Base-by-base conservation (phyloP, 2,329 filamentous ascomycete species). In the Pseudogymnoascus sp. region DNA sequence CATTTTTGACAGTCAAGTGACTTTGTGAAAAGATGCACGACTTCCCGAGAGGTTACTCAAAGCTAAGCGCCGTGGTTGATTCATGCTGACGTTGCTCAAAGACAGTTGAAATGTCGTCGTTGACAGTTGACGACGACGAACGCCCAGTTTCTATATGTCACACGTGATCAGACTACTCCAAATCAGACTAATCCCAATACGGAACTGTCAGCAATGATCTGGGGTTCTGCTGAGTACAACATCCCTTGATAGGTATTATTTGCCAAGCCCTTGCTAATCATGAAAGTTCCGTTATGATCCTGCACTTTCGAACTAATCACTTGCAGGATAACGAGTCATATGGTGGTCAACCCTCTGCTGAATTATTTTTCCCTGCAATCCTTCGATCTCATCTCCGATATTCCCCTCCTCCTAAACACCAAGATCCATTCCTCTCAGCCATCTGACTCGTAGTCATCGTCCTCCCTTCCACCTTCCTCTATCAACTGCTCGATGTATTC, bases 401-500 rank as follows among this genome's bases (percentile, higher is more conserved):
- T 31, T 31, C 28, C 28, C 28, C 3, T 11, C 28, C 28, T 31
- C 23, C 44, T n/a, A 12, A n/a, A 50, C 21, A 11, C 44, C 12
- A 2, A 10, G 28, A 25, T 25, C n/a, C 25, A 50, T 28, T 50
- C 8, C 44, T 50, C 42, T 14, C 11, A 12, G 21, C n/a, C 21
- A 50, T 25, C 44, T 25, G 11, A 47, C 11, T 25, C 35, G 28
- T 31, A 31, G 31, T 63, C 61, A 11, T 35, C 28, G 12, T 61
- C 21, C 25, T 21, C 31, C 53, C 12, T 23, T n/a, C 14, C n/a
- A 23, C 21, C 53, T 14, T 31, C 12, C n/a, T 61, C 14, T 25
- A 40, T 35, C 53, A 38, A 65, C 35, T 12, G 50, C 38, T 66
- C 65, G 18, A 66, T 63, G 5, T 63, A 59, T 33, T 65, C 62